These are phyloP conservation scores for Cryomyces minteri DNA, from an alignment of 495 filamentous ascomycete species.

Conservation along the genomic window DNA sequence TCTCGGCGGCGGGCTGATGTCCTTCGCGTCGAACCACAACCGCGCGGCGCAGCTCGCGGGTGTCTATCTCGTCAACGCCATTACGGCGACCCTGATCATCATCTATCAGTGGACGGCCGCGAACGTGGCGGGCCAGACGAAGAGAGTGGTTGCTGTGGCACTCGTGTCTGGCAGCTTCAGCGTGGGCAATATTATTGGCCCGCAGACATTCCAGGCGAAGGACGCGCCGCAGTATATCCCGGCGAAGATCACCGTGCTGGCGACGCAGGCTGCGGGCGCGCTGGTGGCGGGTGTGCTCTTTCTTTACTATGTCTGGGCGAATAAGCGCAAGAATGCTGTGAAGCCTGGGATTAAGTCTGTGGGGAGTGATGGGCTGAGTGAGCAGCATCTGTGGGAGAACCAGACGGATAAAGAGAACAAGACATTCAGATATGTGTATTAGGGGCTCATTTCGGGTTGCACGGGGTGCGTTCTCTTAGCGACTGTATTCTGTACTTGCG, in stretches of 20 bases:
- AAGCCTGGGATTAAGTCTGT: not conserved
- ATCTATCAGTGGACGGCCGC: slow-evolving; percentile 25
- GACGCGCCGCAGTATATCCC: slow-evolving; percentile 42
- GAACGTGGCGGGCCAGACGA: slow-evolving; percentile 36
- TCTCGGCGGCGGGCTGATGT: slow-evolving; percentile 39
- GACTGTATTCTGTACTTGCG: too few relatives aligned
- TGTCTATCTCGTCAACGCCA: slow-evolving; percentile 44
- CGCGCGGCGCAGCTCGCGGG: slow-evolving; percentile 36
- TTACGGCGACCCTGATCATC: slow-evolving; percentile 23
- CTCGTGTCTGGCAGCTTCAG: slow-evolving; percentile 40
- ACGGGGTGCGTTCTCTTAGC: too few relatives aligned
- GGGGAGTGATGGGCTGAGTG: not conserved
- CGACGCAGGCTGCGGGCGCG: slow-evolving; percentile 26
- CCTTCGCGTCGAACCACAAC: slow-evolving; percentile 31
- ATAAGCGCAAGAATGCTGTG: slow-evolving; percentile 13
- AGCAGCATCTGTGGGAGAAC: not conserved
- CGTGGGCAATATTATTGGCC: slow-evolving; percentile 48
- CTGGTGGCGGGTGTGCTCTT: slow-evolving; percentile 23
- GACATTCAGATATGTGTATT: not conserved
- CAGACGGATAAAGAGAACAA: not conserved
- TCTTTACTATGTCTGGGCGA: slow-evolving; percentile 27
- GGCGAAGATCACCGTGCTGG: slow-evolving; percentile 42
- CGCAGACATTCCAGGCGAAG: slow-evolving; percentile 40
- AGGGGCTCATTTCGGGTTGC: not conserved
- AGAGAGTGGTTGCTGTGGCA: slow-evolving; percentile 29